Conservation (phyloP, 768 basidiomycete species). For the Rhodotorula babjevae region DNA sequence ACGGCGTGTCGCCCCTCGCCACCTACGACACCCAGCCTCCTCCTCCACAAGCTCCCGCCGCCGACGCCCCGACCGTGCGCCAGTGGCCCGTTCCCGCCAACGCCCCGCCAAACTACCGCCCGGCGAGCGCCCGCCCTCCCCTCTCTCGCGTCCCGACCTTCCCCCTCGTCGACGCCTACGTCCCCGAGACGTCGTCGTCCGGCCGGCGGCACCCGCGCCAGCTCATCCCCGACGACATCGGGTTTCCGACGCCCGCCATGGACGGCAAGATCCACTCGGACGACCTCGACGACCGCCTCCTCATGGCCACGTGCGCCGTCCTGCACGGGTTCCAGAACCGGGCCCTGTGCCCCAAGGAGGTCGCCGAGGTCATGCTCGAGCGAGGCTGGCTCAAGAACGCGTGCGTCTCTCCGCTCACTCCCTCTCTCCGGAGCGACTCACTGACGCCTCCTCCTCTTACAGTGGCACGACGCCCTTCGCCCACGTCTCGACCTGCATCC, state of each 20-base stretch:
- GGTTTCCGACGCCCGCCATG: conserved; percentile 30
- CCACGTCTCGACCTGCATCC: conserved; percentile 42
- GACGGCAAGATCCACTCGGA: conserved; percentile 23
- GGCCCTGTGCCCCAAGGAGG: conserved; percentile 43
- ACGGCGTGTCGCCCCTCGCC: neutral
- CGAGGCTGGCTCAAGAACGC: conserved; percentile 40
- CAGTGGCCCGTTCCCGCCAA: neutral
- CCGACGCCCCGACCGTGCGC: too few relatives aligned
- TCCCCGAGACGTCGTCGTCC: conserved; percentile 20
- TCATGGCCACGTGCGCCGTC: conserved; percentile 38
- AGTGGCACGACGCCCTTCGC: conserved; percentile 42
- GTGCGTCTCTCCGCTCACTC: conserved; percentile 24
- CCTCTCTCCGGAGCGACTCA: neutral
- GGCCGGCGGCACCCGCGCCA: conserved; percentile 31
- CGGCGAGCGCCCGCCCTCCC: conserved; percentile 5
- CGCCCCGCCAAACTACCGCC: conserved; percentile 2
- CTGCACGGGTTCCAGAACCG: conserved; percentile 38
- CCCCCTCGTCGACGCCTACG: conserved; percentile 37
- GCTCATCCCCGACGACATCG: conserved; percentile 32
- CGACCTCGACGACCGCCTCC: conserved; percentile 35
- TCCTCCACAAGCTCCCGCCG: too few relatives aligned
- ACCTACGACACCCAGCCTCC: neutral
- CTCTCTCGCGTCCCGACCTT: conserved; percentile 29
- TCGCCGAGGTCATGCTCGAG: conserved; percentile 40
- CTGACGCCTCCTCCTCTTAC: neutral